phyloP scores from a whole-genome alignment of 164 flowering plant genomes.

The Piper betle region DNA sequence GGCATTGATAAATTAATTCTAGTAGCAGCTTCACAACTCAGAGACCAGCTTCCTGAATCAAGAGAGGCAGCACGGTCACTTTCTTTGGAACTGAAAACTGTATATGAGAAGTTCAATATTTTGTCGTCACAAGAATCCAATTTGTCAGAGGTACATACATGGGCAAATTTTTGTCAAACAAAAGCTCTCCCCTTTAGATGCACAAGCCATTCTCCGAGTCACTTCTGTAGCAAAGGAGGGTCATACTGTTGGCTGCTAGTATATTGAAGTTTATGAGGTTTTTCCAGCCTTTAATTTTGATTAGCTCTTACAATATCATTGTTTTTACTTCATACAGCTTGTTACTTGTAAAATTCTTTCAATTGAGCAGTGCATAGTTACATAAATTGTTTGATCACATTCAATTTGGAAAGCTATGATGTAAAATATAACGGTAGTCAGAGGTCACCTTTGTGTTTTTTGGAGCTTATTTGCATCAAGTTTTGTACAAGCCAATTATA shows the following conservation, averaged over 20 bases:
- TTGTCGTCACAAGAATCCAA: conserved; percentile 23
- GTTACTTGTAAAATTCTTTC: conserved; percentile 1
- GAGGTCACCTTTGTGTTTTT: no score
- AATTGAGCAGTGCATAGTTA: not conserved
- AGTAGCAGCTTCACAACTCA: conserved; percentile 75
- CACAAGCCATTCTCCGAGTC: conserved; percentile 85
- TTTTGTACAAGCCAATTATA: no score
- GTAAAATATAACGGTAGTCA: no score
- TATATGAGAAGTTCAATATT: conserved; percentile 40
- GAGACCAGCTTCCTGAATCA: conserved; percentile 89
- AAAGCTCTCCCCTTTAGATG: conserved; percentile 73
- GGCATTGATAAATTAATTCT: conserved; percentile 75
- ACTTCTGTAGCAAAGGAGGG: conserved; percentile 42
- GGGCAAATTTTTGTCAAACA: conserved; percentile 80
- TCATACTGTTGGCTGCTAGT: conserved; percentile 36
- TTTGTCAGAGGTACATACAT: conserved; percentile 28
- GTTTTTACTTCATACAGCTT: not conserved
- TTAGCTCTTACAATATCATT: not conserved
- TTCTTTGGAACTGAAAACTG: conserved; percentile 58
- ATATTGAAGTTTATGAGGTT: conserved; percentile 1
- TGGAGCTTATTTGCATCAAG: no score
- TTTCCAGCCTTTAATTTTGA: not conserved
- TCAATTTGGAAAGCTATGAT: no score
- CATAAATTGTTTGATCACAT: no score
- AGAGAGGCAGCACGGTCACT: conserved; percentile 86